Evolutionary conservation across 441 rosid genomes (phyloP).

Genomic region (Melastoma candidum): DNA sequence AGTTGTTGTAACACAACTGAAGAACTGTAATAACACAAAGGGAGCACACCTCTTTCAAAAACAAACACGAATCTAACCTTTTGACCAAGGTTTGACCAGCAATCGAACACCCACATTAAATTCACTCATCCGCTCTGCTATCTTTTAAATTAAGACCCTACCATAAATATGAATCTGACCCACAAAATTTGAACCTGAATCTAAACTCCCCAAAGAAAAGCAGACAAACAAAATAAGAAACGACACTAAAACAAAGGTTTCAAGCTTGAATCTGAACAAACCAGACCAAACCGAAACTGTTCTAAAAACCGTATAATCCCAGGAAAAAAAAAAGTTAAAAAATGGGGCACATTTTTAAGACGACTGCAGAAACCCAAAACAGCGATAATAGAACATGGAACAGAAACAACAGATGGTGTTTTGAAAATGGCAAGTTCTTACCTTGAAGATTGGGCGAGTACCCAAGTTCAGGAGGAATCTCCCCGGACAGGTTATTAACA

Average conservation of each 20-base stretch:
- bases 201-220: not conserved
- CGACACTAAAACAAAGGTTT: not conserved
- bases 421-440: not conserved
- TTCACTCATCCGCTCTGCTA: no score
- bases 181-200: not conserved
- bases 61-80: not conserved
- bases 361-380: not conserved
- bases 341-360: no score
- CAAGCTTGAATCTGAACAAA: not conserved
- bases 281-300: not conserved
- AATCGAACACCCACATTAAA: not conserved
- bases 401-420: not conserved
- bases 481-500: slow-evolving; percentile 6
- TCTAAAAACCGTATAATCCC: not conserved
- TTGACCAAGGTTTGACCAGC: slow-evolving; percentile 1
- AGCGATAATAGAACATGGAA: not conserved
- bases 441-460: slow-evolving; percentile 2
- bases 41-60: not conserved
- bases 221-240: not conserved
- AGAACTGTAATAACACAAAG: slow-evolving; percentile 39
- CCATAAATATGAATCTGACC: no score
- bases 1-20: slow-evolving; percentile 89
- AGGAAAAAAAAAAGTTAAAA: not conserved
- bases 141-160: no score
- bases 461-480: not conserved